phyloP scores from a whole-genome alignment of 805 yeast species.

The Barnettozyma salicaria region DNA sequence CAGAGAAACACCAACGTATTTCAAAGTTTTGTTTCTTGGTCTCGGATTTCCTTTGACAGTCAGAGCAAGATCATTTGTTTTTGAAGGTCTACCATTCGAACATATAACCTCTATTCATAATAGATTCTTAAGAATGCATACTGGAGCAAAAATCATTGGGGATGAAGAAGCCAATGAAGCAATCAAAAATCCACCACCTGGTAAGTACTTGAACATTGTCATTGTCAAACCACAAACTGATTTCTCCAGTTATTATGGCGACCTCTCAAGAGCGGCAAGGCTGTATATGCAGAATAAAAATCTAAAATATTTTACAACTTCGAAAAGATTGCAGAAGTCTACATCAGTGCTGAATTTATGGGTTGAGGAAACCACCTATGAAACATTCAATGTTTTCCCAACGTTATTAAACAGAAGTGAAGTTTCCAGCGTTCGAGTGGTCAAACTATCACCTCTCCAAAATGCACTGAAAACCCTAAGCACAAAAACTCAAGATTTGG shows the following conservation, averaged over 20 bases:
- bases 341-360: constrained; percentile 69
- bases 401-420: constrained; percentile 83
- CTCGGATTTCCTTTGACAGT: constrained; percentile 76
- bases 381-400: constrained; percentile 73
- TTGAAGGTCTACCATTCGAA: constrained; percentile 84
- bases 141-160: constrained; percentile 67
- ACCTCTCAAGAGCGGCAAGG: constrained; percentile 49
- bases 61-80: constrained; percentile 71
- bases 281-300: constrained; percentile 73
- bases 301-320: constrained; percentile 60
- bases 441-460: constrained; percentile 73
- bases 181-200: constrained; percentile 49
- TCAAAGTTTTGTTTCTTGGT: constrained; percentile 76
- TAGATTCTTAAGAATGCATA: constrained; percentile 65
- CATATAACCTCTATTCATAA: constrained; percentile 80
- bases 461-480: constrained; percentile 69
- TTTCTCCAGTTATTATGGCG: constrained; percentile 35
- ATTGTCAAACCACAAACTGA: constrained; percentile 66
- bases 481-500: constrained; percentile 65
- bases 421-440: constrained; percentile 41
- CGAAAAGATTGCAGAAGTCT: constrained; percentile 69
- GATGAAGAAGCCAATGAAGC: constrained; percentile 52
- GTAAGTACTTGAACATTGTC: constrained; percentile 66
- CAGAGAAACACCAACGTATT: constrained; percentile 69
- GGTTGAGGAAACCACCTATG: constrained; percentile 84